These are phyloP conservation scores for Saccharum officinarum DNA, from an alignment of 176 grass and related monocot genomes.

Conservation along the genomic window DNA sequence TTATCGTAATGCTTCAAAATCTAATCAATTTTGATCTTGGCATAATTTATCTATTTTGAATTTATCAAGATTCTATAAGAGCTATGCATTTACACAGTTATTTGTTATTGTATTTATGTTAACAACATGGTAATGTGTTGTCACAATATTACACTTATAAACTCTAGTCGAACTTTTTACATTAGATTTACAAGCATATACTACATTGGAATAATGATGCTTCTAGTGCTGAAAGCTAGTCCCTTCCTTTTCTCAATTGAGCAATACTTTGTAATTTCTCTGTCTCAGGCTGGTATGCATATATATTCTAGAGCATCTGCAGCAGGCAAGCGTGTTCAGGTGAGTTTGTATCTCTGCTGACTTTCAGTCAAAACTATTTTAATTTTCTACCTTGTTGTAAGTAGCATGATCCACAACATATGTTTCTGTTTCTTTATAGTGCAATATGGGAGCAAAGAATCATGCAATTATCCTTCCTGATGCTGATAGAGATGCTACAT, in stretches of 20 bases:
- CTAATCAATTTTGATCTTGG: not conserved
- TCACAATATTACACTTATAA: slow-evolving; percentile 20
- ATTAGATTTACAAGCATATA: slow-evolving; percentile 10
- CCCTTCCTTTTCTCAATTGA: not conserved
- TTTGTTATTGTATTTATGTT: slow-evolving; percentile 3
- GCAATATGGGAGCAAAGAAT: slow-evolving; percentile 99
- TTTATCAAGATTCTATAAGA: slow-evolving; percentile 3
- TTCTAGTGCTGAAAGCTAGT: not conserved
- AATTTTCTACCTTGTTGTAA: slow-evolving; percentile 8
- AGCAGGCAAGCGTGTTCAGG: slow-evolving; percentile 94
- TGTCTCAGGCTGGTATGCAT: slow-evolving; percentile 94
- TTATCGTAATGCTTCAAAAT: slow-evolving; percentile 4
- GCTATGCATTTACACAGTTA: not conserved
- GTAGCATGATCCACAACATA: slow-evolving; percentile 11
- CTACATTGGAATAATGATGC: not conserved
- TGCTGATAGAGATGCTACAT: slow-evolving; percentile 78
- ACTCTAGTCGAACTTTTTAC: not conserved
- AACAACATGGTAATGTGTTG: not conserved
- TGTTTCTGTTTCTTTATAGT: slow-evolving; percentile 50
- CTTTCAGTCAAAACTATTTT: not conserved
- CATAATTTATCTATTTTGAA: not conserved
- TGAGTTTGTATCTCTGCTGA: slow-evolving; percentile 30
- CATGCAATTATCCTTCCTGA: slow-evolving; percentile 95
- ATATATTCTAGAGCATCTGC: slow-evolving; percentile 94
- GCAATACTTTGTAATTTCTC: slow-evolving; percentile 15